Base-by-base conservation (phyloP, 2,329 filamentous ascomycete species). In the Delphinella strobiligena region DNA sequence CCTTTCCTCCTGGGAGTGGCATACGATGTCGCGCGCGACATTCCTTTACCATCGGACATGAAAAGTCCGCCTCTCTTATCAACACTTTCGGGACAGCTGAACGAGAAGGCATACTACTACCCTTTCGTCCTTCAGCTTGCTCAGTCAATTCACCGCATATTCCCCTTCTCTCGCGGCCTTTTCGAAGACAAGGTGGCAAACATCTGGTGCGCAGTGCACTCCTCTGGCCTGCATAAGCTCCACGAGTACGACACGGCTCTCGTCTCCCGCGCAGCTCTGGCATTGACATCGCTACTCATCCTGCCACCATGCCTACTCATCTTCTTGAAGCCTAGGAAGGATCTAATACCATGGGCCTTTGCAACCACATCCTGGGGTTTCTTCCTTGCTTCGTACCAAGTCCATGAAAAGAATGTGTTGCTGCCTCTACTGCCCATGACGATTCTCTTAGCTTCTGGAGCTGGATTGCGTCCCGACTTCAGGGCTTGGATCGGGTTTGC, bases 101-200 rank as follows among this genome's bases (percentile, higher is more conserved):
- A 35, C 59, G 69, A 71, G 14, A 67, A 77, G 3, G 75, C 83
- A 2, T 70, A 74, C 55, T 79, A 85, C 53, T 91, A 85, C 54
- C 80, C 85, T 1, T 59, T 84, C 10, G 54, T 88, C 4, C 75
- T 91, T 53, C 87, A 94, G 58, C 53, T 93, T 27, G 68, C 80
- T 0, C 93, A 98, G 61, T 75, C 87, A 51, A 63, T 95, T 9
- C 85, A 95, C 58, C 81, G 91, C n/a, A 74, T 96, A 42, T 96
- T 98, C 53, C 91, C 93, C 1, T 95, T 98, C 55, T 78, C 88
- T 1, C 78, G 91, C n/a, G 91, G 91, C 3, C 66, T 98, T 5
- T 98, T 96, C 53, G 93, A 98, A 63, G 91, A 96, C 66, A 98
- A 98, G 62, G 93, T 98, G 15, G 91, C 91, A 54, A 98, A 98